Percentiles rank a stretch among this genome's conserved stretches.
Conservation (phyloP, 73 alveolate species). For the Paramecium octaurelia region DNA sequence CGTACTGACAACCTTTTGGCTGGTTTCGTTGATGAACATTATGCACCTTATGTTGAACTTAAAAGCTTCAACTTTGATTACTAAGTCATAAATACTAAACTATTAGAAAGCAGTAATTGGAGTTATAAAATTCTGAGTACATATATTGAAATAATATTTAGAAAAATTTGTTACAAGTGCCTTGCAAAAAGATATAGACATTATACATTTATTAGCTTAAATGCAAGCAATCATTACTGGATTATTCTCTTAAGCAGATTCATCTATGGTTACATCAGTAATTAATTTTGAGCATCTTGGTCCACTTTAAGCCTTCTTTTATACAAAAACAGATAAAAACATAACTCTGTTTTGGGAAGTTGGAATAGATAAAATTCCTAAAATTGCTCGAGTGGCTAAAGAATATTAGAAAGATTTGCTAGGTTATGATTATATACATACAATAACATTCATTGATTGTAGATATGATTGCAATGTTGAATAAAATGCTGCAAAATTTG, state of each 20-base stretch:
- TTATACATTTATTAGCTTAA: background rate
- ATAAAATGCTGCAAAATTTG: background rate
- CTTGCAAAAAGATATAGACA: background rate
- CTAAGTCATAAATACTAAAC: background rate
- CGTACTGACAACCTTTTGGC: background rate
- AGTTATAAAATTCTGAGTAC: background rate
- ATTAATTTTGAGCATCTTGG: background rate
- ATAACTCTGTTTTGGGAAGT: background rate
- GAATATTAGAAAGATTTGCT: background rate
- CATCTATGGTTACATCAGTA: background rate
- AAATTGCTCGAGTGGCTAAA: background rate
- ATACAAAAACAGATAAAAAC: background rate
- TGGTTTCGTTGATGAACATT: background rate
- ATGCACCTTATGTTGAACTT: background rate
- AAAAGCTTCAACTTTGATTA: background rate
- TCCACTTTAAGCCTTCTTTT: background rate
- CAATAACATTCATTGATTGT: background rate
- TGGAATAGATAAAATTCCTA: slow-evolving; percentile 7
- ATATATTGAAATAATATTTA: background rate
- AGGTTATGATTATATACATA: background rate
- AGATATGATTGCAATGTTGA: slow-evolving; percentile 18
- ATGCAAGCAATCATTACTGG: background rate
- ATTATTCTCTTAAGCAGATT: background rate
- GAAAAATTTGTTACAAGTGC: background rate
- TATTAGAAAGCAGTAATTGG: background rate